Evolutionary conservation across 2,329 filamentous ascomycete genomes (phyloP).

Genomic region (Lojkania enalia): DNA sequence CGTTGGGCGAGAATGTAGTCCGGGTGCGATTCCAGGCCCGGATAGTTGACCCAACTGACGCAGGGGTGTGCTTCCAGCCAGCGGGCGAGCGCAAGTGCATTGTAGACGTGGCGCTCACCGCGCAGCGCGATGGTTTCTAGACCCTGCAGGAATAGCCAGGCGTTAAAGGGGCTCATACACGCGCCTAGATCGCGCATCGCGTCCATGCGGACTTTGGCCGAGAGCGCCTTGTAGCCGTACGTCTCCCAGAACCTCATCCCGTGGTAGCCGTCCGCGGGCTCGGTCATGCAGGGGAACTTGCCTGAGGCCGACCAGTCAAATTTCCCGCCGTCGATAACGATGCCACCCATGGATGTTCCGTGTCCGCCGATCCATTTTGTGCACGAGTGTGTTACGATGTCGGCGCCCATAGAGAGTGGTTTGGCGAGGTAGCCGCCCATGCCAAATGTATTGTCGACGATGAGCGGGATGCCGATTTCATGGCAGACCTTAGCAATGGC

Average conservation of each 20-base stretch:
- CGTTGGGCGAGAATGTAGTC: slow-evolving; percentile 24
- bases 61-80: slow-evolving; percentile 27
- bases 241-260: slow-evolving; percentile 31
- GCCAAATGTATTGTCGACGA: slow-evolving; percentile 35
- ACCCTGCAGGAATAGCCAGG: slow-evolving; percentile 28
- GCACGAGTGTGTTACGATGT: slow-evolving; percentile 29
- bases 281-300: slow-evolving; percentile 27
- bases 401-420: slow-evolving; percentile 26
- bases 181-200: slow-evolving; percentile 29
- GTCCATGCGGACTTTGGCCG: slow-evolving; percentile 27
- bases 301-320: slow-evolving; percentile 30
- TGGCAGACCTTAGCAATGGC: slow-evolving; percentile 23
- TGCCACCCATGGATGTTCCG: slow-evolving; percentile 31
- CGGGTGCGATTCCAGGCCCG: slow-evolving; percentile 24
- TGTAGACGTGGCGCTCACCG: slow-evolving; percentile 26
- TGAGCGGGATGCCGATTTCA: slow-evolving; percentile 23
- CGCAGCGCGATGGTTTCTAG: slow-evolving; percentile 29
- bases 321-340: slow-evolving; percentile 30
- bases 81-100: slow-evolving; percentile 25
- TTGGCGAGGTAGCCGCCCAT: slow-evolving; percentile 27
- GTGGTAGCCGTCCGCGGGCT: slow-evolving; percentile 26
- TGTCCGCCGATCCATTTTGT: slow-evolving; percentile 41
- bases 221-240: slow-evolving; percentile 23
- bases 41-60: slow-evolving; percentile 32
- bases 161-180: slow-evolving; percentile 26